Evolutionary conservation across 2,329 filamentous ascomycete genomes (phyloP), one percentile per base, ranked within the genome.

Genomic region (Epichloe glyceriae): DNA sequence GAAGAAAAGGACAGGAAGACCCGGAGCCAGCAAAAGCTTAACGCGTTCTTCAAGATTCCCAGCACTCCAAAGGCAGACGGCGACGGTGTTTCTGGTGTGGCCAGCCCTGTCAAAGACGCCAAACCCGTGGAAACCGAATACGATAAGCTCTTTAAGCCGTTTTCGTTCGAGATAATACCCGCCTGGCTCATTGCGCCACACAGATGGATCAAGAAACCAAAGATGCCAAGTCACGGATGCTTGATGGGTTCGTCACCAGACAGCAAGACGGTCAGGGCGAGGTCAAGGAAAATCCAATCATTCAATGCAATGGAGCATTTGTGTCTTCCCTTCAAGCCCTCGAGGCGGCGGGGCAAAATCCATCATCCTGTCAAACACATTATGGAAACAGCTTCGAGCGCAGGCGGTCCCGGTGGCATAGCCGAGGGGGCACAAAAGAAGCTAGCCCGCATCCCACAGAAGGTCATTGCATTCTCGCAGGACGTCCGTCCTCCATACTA

Each of bases 81-180:
- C 46, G 64, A 65, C 26, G 57, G 61, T 3, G 56, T 51, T 17
- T 52, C 62, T 35, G 65, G 62, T 38, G 57, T 56, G 2, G 53
- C 48, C 6, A 64, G 64, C 38, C 57, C 67, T 47, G 50, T 56
- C 42, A 63, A 70, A 55, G 50, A 55, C 7, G 53, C 40, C 7
- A 57, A 60, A 34, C 37, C 50, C n/a, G 49, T 54, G 26, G 61
- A 57, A 47, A 74, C 77, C 0, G 74, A 79, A 43, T 90, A 88
- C 57, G 71, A 85, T 17, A 82, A 80, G 57, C 71, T 75, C 37
- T 97, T 97, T 60, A 77, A 88, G 34, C 82, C 86, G 0, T 97
- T 96, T 90, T 85, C 55, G 62, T 93, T 44, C 85, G 88, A 52
- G 74, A 82, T 3, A 77, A 88, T 60, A 85, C 88, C 1, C 78